These are phyloP conservation scores for Chaetomium fimeti DNA, from an alignment of 495 filamentous ascomycete genomes.

Conservation along the genomic window DNA sequence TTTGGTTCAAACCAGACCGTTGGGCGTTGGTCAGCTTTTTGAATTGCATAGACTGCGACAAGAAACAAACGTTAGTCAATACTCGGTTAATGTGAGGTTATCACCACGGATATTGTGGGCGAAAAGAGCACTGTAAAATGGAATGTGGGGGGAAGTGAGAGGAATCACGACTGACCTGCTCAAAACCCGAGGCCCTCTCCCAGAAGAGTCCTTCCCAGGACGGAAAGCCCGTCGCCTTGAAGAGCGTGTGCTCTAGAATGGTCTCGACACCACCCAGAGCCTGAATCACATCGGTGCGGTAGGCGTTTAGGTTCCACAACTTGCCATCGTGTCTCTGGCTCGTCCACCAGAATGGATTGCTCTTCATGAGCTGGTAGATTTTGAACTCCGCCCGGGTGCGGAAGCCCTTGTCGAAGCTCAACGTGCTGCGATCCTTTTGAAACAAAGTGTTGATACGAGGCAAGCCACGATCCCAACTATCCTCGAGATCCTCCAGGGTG, in stretches of 20 bases:
- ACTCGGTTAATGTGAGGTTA: background rate
- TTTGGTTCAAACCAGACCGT: slow-evolving; percentile 97
- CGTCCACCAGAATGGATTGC: slow-evolving; percentile 99
- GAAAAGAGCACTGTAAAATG: background rate
- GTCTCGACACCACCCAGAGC: slow-evolving; percentile 99
- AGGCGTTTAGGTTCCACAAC: slow-evolving; percentile 97
- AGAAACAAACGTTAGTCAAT: slow-evolving; percentile 1
- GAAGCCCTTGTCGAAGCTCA: slow-evolving; percentile 99
- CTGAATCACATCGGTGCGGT: slow-evolving; percentile 98
- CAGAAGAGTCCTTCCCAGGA: slow-evolving; percentile 99
- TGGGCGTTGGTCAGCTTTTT: slow-evolving; percentile 99
- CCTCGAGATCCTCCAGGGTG: slow-evolving; percentile 94
- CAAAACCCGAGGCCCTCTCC: slow-evolving; percentile 81
- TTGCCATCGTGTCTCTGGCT: slow-evolving; percentile 98
- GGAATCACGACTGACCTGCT: slow-evolving; percentile 39
- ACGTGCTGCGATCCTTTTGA: slow-evolving; percentile 96
- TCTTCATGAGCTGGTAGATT: slow-evolving; percentile 98
- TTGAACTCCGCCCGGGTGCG: slow-evolving; percentile 96
- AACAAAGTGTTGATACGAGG: slow-evolving; percentile 99
- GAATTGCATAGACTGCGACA: slow-evolving; percentile 74
- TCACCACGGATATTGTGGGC: background rate
- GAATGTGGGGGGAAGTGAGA: background rate
- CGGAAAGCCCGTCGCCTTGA: slow-evolving; percentile 98
- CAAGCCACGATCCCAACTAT: slow-evolving; percentile 98
- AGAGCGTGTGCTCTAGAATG: slow-evolving; percentile 95